phyloP scores from a whole-genome alignment of 352 stramenopile species.

The Globisporangium middletonii region DNA sequence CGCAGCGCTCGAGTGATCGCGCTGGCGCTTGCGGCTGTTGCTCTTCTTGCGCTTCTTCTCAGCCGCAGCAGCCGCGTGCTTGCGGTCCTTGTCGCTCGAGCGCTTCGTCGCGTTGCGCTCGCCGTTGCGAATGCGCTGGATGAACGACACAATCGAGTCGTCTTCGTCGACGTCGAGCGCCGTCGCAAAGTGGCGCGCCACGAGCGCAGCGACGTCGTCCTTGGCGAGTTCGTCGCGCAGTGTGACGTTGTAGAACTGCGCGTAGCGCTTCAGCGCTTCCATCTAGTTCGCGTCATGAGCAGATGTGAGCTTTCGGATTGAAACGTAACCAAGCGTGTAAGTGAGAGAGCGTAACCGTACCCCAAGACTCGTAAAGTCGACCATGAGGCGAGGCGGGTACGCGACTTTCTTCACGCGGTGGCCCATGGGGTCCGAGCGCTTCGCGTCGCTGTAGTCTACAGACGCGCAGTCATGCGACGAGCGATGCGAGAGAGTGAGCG shows the following conservation, averaged over 20 bases:
- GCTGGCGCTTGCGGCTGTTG: constrained; percentile 63
- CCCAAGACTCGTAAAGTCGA: constrained; percentile 77
- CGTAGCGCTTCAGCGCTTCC: constrained; percentile 69
- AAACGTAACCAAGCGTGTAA: neutral
- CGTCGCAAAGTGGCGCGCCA: constrained; percentile 76
- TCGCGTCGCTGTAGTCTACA: constrained; percentile 28
- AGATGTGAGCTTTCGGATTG: neutral
- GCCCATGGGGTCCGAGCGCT: constrained; percentile 25
- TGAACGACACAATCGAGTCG: constrained; percentile 82
- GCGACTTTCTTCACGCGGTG: constrained; percentile 40
- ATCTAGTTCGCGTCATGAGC: constrained; percentile 27
- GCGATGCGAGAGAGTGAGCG: neutral
- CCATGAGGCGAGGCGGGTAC: constrained; percentile 77
- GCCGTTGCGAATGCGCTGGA: constrained; percentile 79
- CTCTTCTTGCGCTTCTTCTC: constrained; percentile 76
- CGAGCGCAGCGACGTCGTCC: constrained; percentile 66
- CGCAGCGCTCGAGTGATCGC: constrained; percentile 19
- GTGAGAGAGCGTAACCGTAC: constrained; percentile 23
- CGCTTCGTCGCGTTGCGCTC: constrained; percentile 55
- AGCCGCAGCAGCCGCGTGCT: constrained; percentile 10
- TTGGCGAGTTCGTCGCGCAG: constrained; percentile 54
- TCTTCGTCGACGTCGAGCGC: constrained; percentile 81
- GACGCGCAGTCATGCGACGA: neutral
- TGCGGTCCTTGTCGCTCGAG: constrained; percentile 59
- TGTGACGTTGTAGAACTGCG: constrained; percentile 73